Percentiles rank a stretch among this genome's conserved stretches.
phyloP scores from a whole-genome alignment of 2,329 filamentous ascomycete species.

The Fusarium nematophilum region DNA sequence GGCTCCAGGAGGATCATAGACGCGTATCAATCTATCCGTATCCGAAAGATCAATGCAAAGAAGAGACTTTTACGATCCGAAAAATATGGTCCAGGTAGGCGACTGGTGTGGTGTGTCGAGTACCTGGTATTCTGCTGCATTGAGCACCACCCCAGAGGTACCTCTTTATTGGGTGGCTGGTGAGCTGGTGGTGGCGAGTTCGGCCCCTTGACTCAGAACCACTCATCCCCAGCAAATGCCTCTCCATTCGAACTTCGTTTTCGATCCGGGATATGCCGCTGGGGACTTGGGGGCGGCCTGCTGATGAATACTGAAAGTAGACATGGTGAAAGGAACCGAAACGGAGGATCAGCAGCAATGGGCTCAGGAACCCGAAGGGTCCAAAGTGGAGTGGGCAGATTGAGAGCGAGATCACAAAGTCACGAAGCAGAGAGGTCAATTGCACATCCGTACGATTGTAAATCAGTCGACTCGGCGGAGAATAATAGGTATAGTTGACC shows the following conservation, averaged over 20 bases:
- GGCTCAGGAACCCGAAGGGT: conserved; percentile 25
- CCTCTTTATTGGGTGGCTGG: conserved; percentile 38
- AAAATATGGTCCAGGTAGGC: conserved; percentile 4
- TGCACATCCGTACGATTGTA: conserved; percentile 7
- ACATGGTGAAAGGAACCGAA: conserved; percentile 15
- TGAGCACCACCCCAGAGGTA: conserved; percentile 14
- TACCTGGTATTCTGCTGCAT: conserved; percentile 8
- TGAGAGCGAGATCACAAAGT: neutral
- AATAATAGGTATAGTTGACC: conserved; percentile 14
- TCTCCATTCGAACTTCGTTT: conserved; percentile 1
- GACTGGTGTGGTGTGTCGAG: conserved; percentile 28
- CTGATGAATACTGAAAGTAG: neutral
- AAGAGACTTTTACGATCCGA: neutral
- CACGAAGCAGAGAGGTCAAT: neutral
- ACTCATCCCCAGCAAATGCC: neutral
- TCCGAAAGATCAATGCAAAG: conserved; percentile 4
- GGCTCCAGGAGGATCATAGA: neutral
- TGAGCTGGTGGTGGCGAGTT: conserved; percentile 41
- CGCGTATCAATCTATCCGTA: neutral
- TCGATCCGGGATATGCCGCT: conserved; percentile 24
- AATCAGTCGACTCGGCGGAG: conserved; percentile 31
- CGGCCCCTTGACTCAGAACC: conserved; percentile 31
- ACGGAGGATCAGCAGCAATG: conserved; percentile 11
- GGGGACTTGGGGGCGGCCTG: neutral
- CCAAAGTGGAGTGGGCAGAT: conserved; percentile 21